Evolutionary conservation across 352 stramenopile genomes (phyloP), one percentile per base, ranked within the genome.

Genomic region (Globisporangium cylindrosporum): DNA sequence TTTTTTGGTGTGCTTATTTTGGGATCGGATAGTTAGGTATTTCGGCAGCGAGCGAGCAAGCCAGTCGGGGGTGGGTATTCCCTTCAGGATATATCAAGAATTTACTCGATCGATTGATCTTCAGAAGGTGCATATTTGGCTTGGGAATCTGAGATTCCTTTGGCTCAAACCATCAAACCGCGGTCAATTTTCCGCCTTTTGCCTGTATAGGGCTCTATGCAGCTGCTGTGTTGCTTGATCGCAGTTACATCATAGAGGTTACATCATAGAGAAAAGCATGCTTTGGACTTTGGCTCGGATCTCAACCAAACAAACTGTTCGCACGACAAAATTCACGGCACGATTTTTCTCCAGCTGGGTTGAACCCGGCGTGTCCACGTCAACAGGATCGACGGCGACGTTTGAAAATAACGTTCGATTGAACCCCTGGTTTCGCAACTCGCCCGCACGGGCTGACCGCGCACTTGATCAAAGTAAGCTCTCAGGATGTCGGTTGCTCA

Each of bases 321-420:
- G 15, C 14, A 49, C 41, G 15, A 49, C 15, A 49, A 51, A 51
- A 51, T 22, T 51, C 43, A 51, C 43, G 43, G 15, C 27, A 51
- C 43, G 8, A n/a, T 22, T 51, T 51, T 51, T 51, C 43, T 51
- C 43, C 43, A 22, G 43, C 43, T 49, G 14, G 41, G n/a, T 49
- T 49, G 41, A 49, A 18, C 22, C 51, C 20, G 36, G 25, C 61
- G 48, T 66, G 61, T 66, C 61, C 61, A 66, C 61, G 61, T 66
- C 61, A 66, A 59, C 61, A 60, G n/a, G 3, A 27, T 27, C 24
- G 22, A 59, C 34, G 1, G 10, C 20, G n/a, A 56, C 22, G 59
- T 15, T 66, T 66, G 48, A 29, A 60, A 59, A 41, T 36, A 63
- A 63, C 58, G 58, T 63, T 59, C 34, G 25, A 65, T 72, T 67